Base-by-base conservation (phyloP, 352 stramenopile species). In the Halophytophthora polymorphica region DNA sequence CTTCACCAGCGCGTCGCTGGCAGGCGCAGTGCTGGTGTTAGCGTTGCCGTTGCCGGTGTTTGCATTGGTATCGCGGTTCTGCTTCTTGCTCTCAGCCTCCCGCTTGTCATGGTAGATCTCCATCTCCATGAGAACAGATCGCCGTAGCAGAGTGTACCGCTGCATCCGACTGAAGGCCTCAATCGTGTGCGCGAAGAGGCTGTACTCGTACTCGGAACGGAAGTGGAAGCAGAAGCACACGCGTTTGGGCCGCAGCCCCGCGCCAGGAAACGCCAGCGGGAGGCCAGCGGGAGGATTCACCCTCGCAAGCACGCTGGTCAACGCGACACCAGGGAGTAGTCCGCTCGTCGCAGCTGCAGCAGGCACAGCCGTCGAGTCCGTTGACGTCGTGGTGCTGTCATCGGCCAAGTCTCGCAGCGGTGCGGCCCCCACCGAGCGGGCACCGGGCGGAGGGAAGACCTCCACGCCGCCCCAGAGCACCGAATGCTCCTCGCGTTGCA, bases 171-270 rank as follows among this genome's bases (percentile, higher is more conserved):
- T 53, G 28, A 66, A 77, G 1, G 75, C 73, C 2, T 53, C 29
- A 4, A 76, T 23, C 0, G 65, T 69, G 28, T 45, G 54, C 18
- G 61, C 71, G 57, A 89, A 86, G 23, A 86, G 44, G 6, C 76
- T 58, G 50, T 64, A 87, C 54, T 89, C 78, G 42, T 70, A 61
- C 22, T 69, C 46, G 25, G 73, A 73, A 38, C 71, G 66, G 45
- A 89, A 87, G 55, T 80, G 64, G 61, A 89, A 89, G 61, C 73
- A 86, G 52, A 67, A 87, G 68, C 78, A 89, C 28, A 76, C 39
- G 34, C 61, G 55, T 13, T 19, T 53, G 7, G 55, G 40, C 22
- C 42, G 31, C 18, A 44, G 19, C 6, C 29, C 19, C 6, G 12
- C 37, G 19, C 15, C 25, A 23, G 19, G 56, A 43, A 28, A 15